A percentile compares a stretch with the other conserved stretches of the same genome.
phyloP scores from a whole-genome alignment of 768 basidiomycete species.

The Hortiboletus campestris region DNA sequence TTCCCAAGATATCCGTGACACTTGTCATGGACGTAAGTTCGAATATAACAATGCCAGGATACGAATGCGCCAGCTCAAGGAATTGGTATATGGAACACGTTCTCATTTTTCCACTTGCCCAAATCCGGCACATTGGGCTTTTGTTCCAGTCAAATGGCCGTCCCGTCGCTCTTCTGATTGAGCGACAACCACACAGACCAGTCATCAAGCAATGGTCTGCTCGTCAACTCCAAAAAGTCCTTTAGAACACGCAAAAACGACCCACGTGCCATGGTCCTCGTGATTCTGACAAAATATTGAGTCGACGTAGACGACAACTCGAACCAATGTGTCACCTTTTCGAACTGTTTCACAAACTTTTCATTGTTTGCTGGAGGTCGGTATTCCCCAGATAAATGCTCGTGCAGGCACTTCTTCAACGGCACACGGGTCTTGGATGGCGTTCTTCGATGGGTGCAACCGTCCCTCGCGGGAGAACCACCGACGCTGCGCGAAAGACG shows the following conservation, averaged over 20 bases:
- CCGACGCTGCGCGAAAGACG: conserved; percentile 31
- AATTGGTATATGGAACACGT: conserved; percentile 58
- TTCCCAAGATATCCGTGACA: conserved; percentile 64
- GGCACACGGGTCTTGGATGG: conserved; percentile 22
- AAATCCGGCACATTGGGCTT: conserved; percentile 71
- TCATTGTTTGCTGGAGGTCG: conserved; percentile 58
- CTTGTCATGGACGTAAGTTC: conserved; percentile 68
- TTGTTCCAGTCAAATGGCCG: conserved; percentile 76
- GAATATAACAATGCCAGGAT: conserved; percentile 71
- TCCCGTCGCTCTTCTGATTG: conserved; percentile 69
- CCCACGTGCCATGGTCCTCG: conserved; percentile 66
- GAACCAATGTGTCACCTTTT: conserved; percentile 49
- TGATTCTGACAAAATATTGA: conserved; percentile 52
- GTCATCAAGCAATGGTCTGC: conserved; percentile 31
- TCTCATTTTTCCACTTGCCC: conserved; percentile 59
- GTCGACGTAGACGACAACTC: background rate
- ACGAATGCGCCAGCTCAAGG: conserved; percentile 26
- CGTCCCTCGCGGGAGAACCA: conserved; percentile 13
- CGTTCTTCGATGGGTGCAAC: conserved; percentile 18
- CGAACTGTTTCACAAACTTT: conserved; percentile 60
- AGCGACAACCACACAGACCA: conserved; percentile 76
- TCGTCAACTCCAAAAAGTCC: conserved; percentile 39
- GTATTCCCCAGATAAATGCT: conserved; percentile 43
- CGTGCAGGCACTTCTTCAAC: conserved; percentile 32
- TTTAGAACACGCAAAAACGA: conserved; percentile 51